Evolutionary conservation across 192 early-diverging fungal genomes (phyloP).

Genomic region (Gonapodya prolifera): DNA sequence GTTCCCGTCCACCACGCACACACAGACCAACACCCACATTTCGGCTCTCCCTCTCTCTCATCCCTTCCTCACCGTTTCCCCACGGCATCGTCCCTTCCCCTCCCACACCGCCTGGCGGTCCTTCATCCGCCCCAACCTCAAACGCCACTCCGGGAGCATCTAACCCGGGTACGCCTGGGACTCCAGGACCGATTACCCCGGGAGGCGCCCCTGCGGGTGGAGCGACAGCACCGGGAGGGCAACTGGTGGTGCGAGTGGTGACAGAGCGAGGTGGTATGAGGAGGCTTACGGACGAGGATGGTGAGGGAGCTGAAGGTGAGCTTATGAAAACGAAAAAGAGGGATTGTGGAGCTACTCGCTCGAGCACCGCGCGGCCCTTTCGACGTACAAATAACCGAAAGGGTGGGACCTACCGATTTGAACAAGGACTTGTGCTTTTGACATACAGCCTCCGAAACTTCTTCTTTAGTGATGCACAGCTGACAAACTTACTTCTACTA

Average conservation of each 20-base stretch:
- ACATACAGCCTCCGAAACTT: neutral
- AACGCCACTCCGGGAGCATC: neutral
- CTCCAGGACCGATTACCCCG: neutral
- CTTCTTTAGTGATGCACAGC: neutral
- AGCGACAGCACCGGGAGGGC: neutral
- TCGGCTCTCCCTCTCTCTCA: neutral
- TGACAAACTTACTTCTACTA: no score
- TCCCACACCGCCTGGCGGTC: neutral
- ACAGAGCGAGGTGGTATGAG: neutral
- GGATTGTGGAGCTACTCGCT: no score
- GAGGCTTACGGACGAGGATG: neutral
- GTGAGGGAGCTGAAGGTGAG: no score
- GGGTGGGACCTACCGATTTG: neutral
- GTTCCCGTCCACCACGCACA: no score
- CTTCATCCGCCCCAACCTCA: neutral
- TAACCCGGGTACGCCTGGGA: neutral
- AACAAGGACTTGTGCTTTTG: no score
- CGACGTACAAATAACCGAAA: no score
- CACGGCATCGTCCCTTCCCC: neutral
- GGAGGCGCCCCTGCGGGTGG: neutral
- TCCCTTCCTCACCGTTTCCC: neutral
- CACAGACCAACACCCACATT: neutral
- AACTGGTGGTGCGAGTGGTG: neutral
- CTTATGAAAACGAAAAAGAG: no score
- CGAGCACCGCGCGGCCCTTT: no score